These are phyloP conservation scores for Santalum album DNA, from an alignment of 164 flowering plant genomes.

Conservation along the genomic window DNA sequence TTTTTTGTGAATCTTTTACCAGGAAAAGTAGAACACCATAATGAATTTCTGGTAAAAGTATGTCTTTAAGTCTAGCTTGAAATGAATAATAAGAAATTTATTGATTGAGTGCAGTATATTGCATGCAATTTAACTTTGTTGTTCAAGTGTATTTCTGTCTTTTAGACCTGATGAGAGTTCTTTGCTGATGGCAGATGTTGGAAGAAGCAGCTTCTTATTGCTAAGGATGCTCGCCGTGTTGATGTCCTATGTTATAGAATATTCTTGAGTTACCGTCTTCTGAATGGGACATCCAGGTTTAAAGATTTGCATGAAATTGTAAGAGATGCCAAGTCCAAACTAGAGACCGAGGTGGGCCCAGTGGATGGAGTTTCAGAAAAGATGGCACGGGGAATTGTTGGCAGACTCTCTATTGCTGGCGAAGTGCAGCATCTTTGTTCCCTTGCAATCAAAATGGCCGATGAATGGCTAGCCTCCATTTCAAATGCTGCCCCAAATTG, in stretches of 20 bases:
- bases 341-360: constrained; percentile 90
- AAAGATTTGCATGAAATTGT: constrained; percentile 64
- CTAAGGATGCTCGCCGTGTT: constrained; percentile 90
- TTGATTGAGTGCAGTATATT: not conserved
- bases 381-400: constrained; percentile 88
- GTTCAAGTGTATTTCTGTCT: not conserved
- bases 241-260: constrained; percentile 85
- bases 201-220: constrained; percentile 81
- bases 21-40: no score
- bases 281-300: constrained; percentile 80
- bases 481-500: constrained; percentile 21
- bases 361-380: constrained; percentile 65
- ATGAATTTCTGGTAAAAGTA: no score
- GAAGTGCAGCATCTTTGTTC: constrained; percentile 86
- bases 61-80: not conserved
- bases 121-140: not conserved
- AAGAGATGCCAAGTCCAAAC: constrained; percentile 61
- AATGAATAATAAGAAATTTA: not conserved
- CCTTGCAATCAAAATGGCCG: constrained; percentile 75
- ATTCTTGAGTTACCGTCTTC: constrained; percentile 75
- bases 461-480: constrained; percentile 44
- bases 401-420: constrained; percentile 75
- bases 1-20: no score
- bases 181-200: constrained; percentile 46
- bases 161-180: constrained; percentile 11